Evolutionary conservation across 2,329 filamentous ascomycete species (phyloP), one percentile per base, ranked within the genome.

Genomic region (Colletotrichum camelliae): DNA sequence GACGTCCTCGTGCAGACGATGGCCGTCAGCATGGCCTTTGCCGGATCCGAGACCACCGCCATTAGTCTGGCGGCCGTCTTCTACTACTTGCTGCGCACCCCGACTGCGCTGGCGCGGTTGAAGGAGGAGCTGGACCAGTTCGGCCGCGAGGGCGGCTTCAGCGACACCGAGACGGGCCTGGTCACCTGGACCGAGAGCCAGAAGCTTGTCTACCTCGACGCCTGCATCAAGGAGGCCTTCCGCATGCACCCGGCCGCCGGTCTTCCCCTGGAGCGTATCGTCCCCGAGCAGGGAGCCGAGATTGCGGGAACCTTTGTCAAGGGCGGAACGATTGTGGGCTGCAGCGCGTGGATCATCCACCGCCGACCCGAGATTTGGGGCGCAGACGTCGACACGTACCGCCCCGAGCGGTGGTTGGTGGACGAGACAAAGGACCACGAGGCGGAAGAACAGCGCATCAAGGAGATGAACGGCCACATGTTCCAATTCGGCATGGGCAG

Each of bases 41-140:
- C 95, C 1, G 94, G 94, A 5, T 93, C 91, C 3, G 95, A 97
- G 83, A 96, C 94, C 1, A 96, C 94, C 0, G 94, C 93, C 52
- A 96, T 96, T 80, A 92, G 90, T 8, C 88, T 96, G 0, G 90
- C 91, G 7, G 89, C 92, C 8, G 90, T 96, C 1, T 94, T 96
- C 80, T 96, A 96, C 84, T 93, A 92, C 82, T 85, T 96, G 5
- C 87, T 96, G 43, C 93, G 92, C 80, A 90, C 92, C 79, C 92
- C 92, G 0, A 48, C 78, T 0, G 88, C 87, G 16, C 89, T 94
- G 76, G 80, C 82, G 4, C 88, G 88, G 52, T 85, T 95, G 70
- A 89, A 90, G 80, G 79, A 84, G 2, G 94, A 96, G 81, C 82
- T 96, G 1, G 93, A 95, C 79, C 85, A 85, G 0, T 91, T 91